These are phyloP conservation scores for Chalciporus sp. DNA, from an alignment of 1,284 basidiomycete species.

Conservation along the genomic window DNA sequence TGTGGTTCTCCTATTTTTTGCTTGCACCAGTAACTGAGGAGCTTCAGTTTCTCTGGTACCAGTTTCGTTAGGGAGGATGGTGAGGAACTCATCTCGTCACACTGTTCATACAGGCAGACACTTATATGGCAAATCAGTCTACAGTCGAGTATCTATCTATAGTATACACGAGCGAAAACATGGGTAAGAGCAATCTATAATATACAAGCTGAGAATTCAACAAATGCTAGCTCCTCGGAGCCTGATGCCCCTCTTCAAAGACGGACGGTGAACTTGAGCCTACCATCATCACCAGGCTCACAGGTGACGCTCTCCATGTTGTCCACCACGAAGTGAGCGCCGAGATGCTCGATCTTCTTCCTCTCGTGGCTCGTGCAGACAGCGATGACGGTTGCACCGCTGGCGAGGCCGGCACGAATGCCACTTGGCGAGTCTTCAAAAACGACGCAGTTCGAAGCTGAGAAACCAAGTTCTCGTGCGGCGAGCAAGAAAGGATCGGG, in stretches of 20 bases:
- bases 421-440: constrained; percentile 79
- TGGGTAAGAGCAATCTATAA: no score
- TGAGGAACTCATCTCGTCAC: no score
- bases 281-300: constrained; percentile 41
- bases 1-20: no score
- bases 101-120: no score
- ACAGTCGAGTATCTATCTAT: no score
- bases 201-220: no score
- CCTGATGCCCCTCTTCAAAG: constrained; percentile 11
- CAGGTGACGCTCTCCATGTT: constrained; percentile 59
- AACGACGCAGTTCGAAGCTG: constrained; percentile 61
- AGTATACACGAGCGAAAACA: no score
- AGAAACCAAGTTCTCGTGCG: constrained; percentile 69
- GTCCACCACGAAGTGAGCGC: constrained; percentile 69
- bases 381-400: constrained; percentile 75
- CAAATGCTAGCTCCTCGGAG: neutral
- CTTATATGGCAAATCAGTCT: no score
- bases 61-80: no score
- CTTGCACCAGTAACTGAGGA: no score
- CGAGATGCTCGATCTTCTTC: constrained; percentile 57
- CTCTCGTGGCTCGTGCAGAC: constrained; percentile 71
- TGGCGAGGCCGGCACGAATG: constrained; percentile 72
- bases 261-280: constrained; percentile 42
- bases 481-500: constrained; percentile 79
- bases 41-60: no score